Conservation (phyloP, 176 grass and related monocot species). For the Eleusine coracana region DNA sequence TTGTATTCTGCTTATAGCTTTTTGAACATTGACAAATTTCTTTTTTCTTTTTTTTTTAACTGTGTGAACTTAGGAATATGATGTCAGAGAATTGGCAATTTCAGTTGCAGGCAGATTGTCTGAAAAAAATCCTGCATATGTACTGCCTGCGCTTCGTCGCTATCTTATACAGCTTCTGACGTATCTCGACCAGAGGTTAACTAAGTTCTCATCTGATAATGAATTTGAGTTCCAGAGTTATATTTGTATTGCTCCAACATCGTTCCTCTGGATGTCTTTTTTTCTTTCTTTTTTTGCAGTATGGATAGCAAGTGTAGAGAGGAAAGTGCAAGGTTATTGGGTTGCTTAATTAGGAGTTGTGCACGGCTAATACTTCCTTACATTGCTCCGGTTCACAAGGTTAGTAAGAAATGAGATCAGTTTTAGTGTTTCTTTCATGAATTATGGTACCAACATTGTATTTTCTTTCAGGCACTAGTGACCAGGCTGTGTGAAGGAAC, state of each 20-base stretch:
- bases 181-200: conserved; percentile 93
- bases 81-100: conserved; percentile 89
- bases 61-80: conserved; percentile 74
- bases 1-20: conserved; percentile 25
- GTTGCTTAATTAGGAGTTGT: conserved; percentile 91
- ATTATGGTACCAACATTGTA: conserved; percentile 22
- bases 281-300: conserved; percentile 39
- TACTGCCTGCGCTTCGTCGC: conserved; percentile 94
- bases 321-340: conserved; percentile 87
- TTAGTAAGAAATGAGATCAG: conserved; percentile 39
- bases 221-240: conserved; percentile 14
- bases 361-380: conserved; percentile 94
- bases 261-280: conserved; percentile 29
- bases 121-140: conserved; percentile 99
- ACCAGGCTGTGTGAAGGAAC: conserved; percentile 82
- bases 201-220: conserved; percentile 33
- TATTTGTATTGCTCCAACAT: conserved; percentile 22
- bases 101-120: conserved; percentile 91
- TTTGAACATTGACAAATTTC: conserved; percentile 17
- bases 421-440: conserved; percentile 40
- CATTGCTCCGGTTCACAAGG: conserved; percentile 98
- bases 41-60: conserved; percentile 9
- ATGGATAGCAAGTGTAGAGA: conserved; percentile 98
- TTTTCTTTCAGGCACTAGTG: conserved; percentile 75
- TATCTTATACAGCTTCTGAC: conserved; percentile 95